Percentiles rank a stretch among this genome's conserved stretches.
These are phyloP conservation scores for Monosporozyma aerobia DNA, from an alignment of 805 yeast species.

Conservation along the genomic window DNA sequence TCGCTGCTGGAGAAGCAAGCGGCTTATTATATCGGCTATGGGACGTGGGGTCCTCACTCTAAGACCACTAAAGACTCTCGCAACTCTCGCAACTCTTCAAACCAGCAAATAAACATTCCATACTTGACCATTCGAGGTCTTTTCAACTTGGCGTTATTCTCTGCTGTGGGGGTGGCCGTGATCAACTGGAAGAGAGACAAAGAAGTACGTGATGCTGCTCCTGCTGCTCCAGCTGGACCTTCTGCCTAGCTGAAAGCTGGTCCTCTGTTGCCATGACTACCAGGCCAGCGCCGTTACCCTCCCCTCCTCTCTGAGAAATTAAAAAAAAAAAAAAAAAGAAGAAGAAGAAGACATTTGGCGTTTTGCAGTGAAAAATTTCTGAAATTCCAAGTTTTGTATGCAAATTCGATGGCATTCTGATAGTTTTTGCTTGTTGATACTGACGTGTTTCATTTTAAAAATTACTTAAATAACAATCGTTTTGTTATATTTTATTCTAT, in stretches of 20 bases:
- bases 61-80: background rate
- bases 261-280: background rate
- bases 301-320: background rate
- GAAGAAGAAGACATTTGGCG: background rate
- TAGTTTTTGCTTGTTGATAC: background rate
- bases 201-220: background rate
- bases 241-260: too few relatives aligned
- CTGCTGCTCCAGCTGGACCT: background rate
- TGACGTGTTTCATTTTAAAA: background rate
- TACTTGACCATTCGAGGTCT: conserved; percentile 16
- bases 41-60: conserved; percentile 34
- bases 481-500: too few relatives aligned
- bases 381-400: background rate
- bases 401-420: background rate
- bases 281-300: background rate
- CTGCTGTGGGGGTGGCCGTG: conserved; percentile 11
- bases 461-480: background rate
- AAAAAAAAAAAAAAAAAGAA: too few relatives aligned
- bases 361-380: background rate
- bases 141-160: conserved; percentile 16
- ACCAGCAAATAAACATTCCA: background rate
- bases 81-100: background rate
- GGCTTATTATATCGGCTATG: conserved; percentile 31
- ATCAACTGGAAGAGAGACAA: conserved; percentile 8
- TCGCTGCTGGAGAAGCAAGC: conserved; percentile 23